Percentiles rank a stretch among this genome's conserved stretches.
phyloP scores from a whole-genome alignment of 148 eudicot species.

The Chenopodium album region DNA sequence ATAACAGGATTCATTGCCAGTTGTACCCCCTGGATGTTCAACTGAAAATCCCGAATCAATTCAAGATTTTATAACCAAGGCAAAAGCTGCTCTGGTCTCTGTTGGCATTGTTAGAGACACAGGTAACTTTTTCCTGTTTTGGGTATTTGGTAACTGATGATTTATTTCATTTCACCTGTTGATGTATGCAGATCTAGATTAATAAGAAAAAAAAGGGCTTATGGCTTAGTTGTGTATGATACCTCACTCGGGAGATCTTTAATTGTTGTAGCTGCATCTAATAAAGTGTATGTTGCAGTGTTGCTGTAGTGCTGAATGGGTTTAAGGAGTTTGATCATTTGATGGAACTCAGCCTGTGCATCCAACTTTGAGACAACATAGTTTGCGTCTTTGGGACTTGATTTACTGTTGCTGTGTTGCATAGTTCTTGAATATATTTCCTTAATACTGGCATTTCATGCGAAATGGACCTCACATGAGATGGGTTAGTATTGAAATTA shows the following conservation, averaged over 20 bases:
- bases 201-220: background rate
- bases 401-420: too few relatives aligned
- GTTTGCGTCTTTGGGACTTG: background rate
- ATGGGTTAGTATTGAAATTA: too few relatives aligned
- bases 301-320: background rate
- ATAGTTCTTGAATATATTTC: too few relatives aligned
- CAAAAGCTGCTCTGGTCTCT: constrained; percentile 87
- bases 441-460: too few relatives aligned
- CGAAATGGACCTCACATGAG: too few relatives aligned
- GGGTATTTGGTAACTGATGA: background rate
- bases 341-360: background rate
- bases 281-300: background rate
- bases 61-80: constrained; percentile 70
- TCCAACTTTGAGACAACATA: background rate
- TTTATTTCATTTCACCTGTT: background rate
- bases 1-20: constrained; percentile 74
- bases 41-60: constrained; percentile 72
- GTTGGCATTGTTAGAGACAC: constrained; percentile 92
- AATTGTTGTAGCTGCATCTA: background rate
- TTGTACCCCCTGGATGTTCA: constrained; percentile 92
- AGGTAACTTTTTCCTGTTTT: constrained; percentile 40
- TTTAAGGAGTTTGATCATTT: background rate
- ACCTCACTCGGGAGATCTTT: background rate
- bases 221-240: background rate
- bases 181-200: background rate